Percentiles rank a stretch among this genome's conserved stretches.
Conservation (phyloP, 768 basidiomycete genomes). For the Coprinopsis marcescibilis region DNA sequence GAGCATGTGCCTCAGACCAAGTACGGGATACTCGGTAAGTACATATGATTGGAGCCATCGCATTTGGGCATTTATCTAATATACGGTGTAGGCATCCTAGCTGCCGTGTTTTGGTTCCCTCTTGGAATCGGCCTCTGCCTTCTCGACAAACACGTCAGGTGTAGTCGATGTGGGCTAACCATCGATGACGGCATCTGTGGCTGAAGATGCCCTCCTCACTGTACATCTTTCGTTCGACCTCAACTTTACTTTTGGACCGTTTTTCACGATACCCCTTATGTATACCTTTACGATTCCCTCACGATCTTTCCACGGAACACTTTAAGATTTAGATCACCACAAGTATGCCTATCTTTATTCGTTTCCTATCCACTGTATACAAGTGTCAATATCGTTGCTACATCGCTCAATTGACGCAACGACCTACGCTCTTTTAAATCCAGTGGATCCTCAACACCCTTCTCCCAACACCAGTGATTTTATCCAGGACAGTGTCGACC, state of each 20-base stretch:
- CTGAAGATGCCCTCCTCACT: slow-evolving; percentile 15
- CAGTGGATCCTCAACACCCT: slow-evolving; percentile 8
- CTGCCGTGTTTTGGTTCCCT: slow-evolving; percentile 84
- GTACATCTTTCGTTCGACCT: not conserved
- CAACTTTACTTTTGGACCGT: not conserved
- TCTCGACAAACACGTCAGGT: slow-evolving; percentile 65
- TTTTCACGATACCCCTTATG: not conserved
- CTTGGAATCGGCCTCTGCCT: slow-evolving; percentile 74
- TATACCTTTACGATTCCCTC: not conserved
- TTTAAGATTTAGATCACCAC: not conserved
- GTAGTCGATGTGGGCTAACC: slow-evolving; percentile 42
- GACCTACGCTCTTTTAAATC: no score
- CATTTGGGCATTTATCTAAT: slow-evolving; percentile 6
- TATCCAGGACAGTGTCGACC: slow-evolving; percentile 7
- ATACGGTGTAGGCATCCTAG: slow-evolving; percentile 54
- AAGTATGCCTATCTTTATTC: no score
- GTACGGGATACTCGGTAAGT: slow-evolving; percentile 67
- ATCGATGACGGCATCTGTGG: slow-evolving; percentile 41
- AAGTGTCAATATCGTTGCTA: no score
- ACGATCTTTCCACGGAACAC: not conserved
- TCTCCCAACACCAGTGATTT: slow-evolving; percentile 4
- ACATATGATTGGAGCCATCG: not conserved
- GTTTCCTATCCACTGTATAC: no score
- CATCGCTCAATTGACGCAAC: no score
- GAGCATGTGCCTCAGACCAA: slow-evolving; percentile 56